phyloP scores from a whole-genome alignment of 169 alveolate species.

The Plasmodium berghei region DNA sequence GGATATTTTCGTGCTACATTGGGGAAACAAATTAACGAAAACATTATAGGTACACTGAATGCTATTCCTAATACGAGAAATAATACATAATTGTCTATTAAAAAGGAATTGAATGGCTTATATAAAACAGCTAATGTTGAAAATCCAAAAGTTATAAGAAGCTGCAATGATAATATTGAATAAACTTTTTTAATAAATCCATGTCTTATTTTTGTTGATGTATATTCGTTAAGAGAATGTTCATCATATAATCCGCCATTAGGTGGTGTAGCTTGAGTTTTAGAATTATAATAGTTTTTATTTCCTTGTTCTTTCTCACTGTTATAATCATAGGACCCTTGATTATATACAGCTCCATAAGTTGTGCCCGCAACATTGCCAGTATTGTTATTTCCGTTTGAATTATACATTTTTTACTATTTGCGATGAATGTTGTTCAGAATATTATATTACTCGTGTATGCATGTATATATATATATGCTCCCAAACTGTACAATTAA shows the following conservation, averaged over 20 bases:
- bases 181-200: slow-evolving; percentile 90
- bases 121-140: slow-evolving; percentile 67
- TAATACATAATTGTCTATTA: slow-evolving; percentile 46
- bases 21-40: slow-evolving; percentile 71
- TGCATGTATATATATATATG: not conserved
- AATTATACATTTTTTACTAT: not conserved
- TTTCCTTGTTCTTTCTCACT: slow-evolving; percentile 21
- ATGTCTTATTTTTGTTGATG: slow-evolving; percentile 87
- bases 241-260: slow-evolving; percentile 67
- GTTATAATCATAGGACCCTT: slow-evolving; percentile 17
- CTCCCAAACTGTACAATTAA: too few species aligned
- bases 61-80: slow-evolving; percentile 63
- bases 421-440: not conserved
- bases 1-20: slow-evolving; percentile 77
- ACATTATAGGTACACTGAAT: slow-evolving; percentile 72
- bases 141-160: slow-evolving; percentile 82
- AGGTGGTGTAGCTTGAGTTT: slow-evolving; percentile 21
- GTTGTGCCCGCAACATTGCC: slow-evolving; percentile 10
- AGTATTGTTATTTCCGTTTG: slow-evolving; percentile 12
- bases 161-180: slow-evolving; percentile 83
- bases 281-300: slow-evolving; percentile 37
- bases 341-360: slow-evolving; percentile 66
- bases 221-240: slow-evolving; percentile 57
- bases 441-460: not conserved
- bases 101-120: slow-evolving; percentile 67